A percentile compares a stretch with the other conserved stretches of the same genome.
Evolutionary conservation across 306 rosid species (phyloP).

Genomic region (Mucuna pruriens): DNA sequence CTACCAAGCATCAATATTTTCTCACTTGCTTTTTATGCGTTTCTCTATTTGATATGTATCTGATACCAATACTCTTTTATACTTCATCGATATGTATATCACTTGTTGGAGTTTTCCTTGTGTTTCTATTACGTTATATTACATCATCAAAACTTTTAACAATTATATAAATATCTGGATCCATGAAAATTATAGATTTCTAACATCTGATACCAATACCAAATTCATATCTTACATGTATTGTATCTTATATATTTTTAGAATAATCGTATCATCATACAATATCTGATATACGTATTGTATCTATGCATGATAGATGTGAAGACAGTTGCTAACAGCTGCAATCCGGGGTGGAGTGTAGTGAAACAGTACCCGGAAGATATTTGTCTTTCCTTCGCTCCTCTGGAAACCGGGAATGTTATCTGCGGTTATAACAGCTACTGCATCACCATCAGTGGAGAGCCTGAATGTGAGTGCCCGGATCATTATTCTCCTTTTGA

Average conservation of each 20-base stretch:
- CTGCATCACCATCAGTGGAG: not conserved
- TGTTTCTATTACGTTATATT: too few species aligned
- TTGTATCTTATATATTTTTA: not conserved
- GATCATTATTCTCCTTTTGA: slow-evolving; percentile 24
- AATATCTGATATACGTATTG: not conserved
- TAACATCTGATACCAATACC: too few species aligned
- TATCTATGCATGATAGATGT: not conserved
- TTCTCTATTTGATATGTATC: too few species aligned
- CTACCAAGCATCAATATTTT: not conserved
- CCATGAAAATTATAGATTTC: too few species aligned
- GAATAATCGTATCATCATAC: not conserved
- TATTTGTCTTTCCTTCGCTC: slow-evolving; percentile 21
- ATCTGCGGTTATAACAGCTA: slow-evolving; percentile 12
- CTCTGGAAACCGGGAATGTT: not conserved
- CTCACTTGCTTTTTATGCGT: too few species aligned
- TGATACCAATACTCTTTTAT: too few species aligned
- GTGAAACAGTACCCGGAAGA: slow-evolving; percentile 25
- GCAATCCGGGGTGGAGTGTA: slow-evolving; percentile 4
- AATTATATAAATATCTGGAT: too few species aligned
- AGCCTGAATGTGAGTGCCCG: slow-evolving; percentile 35
- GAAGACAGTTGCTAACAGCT: not conserved
- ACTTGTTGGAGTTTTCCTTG: too few species aligned
- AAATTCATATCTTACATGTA: not conserved
- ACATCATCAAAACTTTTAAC: too few species aligned
- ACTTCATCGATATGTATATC: too few species aligned